These are phyloP conservation scores for Fraxinus angustifolia DNA, from an alignment of 305 asterid genomes.

Conservation along the genomic window DNA sequence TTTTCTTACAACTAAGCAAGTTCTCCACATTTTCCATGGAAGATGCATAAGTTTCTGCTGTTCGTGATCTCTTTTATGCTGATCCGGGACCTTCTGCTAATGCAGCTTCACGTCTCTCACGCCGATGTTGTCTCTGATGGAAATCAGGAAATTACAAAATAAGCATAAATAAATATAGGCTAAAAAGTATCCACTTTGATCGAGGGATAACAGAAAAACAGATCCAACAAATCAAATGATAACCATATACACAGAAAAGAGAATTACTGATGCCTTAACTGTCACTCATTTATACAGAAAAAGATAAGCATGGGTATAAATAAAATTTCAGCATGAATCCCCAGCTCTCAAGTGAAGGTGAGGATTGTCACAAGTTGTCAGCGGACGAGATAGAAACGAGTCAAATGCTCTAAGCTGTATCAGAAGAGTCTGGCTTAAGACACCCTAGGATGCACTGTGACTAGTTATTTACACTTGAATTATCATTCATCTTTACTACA, in stretches of 20 bases:
- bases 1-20: background rate
- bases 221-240: background rate
- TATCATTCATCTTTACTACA: background rate
- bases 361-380: background rate
- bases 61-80: conserved; percentile 19
- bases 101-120: conserved; percentile 45
- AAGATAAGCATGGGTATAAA: background rate
- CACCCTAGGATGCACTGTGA: background rate
- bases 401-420: background rate
- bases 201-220: background rate
- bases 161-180: background rate
- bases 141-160: conserved; percentile 19
- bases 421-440: background rate
- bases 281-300: background rate
- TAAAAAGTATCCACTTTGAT: background rate
- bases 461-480: background rate
- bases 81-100: conserved; percentile 31
- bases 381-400: background rate
- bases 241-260: background rate
- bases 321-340: background rate
- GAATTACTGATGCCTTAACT: too few relatives aligned
- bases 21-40: background rate
- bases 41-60: background rate
- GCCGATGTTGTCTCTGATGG: conserved; percentile 47
- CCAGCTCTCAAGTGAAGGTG: background rate